Evolutionary conservation across 768 basidiomycete genomes (phyloP).

Genomic region (Chiua virens): DNA sequence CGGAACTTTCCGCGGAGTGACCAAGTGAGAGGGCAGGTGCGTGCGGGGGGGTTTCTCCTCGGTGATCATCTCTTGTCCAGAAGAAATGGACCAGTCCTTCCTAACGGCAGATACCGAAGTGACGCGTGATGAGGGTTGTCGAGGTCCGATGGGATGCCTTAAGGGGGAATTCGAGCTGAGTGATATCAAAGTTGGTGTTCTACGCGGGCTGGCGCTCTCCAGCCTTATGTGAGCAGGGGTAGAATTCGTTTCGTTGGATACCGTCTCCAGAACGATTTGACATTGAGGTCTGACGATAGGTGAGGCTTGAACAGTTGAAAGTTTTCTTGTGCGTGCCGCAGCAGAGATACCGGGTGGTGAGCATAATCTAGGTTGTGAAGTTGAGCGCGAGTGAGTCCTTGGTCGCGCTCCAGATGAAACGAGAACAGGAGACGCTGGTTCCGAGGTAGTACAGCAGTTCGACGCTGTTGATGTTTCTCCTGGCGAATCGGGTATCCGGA

Average conservation of each 20-base stretch:
- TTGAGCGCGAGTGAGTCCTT: constrained; percentile 27
- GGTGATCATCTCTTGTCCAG: neutral
- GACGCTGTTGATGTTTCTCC: neutral
- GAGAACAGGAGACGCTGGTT: neutral
- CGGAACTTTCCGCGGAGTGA: neutral
- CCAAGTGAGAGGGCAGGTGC: neutral
- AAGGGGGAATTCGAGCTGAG: constrained; percentile 23
- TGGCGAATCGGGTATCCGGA: neutral
- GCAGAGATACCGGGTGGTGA: constrained; percentile 5
- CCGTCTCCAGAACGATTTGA: constrained; percentile 11
- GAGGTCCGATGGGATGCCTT: constrained; percentile 23
- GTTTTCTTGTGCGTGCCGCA: constrained; percentile 17
- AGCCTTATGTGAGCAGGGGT: neutral
- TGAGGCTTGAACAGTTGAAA: constrained; percentile 33
- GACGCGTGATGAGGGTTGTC: constrained; percentile 17
- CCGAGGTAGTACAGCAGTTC: neutral
- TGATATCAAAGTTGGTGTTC: constrained; percentile 17
- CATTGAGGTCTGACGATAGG: constrained; percentile 18
- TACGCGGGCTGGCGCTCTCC: neutral
- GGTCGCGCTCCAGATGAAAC: neutral
- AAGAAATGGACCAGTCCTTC: constrained; percentile 4
- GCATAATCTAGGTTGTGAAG: constrained; percentile 37
- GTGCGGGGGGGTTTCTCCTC: constrained; percentile 18
- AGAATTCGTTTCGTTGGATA: neutral
- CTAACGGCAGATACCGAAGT: neutral